Evolutionary conservation across 176 grass and related monocot genomes (phyloP).

Genomic region (Oropetium thomaeum): DNA sequence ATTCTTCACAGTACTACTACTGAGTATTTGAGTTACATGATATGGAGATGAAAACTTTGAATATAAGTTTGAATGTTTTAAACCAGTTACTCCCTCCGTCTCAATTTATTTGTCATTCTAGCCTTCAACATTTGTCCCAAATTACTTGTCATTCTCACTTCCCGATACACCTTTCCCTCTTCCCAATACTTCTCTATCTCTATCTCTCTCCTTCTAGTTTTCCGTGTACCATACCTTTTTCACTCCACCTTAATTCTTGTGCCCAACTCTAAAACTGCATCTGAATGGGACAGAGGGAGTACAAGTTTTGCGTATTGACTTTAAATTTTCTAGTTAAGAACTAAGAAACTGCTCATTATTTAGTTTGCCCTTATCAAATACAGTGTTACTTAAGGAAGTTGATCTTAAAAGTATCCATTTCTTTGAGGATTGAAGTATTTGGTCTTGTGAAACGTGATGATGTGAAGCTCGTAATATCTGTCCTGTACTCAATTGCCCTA

Average conservation of each 20-base stretch:
- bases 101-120: no score
- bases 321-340: neutral
- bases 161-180: no score
- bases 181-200: no score
- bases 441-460: neutral
- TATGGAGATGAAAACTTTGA: neutral
- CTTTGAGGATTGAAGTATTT: neutral
- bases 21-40: neutral
- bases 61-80: neutral
- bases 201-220: no score
- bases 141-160: no score
- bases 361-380: neutral
- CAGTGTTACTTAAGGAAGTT: slow-evolving; percentile 11
- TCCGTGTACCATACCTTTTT: no score
- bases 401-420: slow-evolving; percentile 18
- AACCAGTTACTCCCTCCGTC: no score
- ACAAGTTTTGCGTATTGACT: neutral
- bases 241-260: no score
- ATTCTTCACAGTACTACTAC: neutral
- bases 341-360: neutral
- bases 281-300: no score
- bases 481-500: neutral
- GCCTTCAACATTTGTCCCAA: no score
- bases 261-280: no score
- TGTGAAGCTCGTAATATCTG: neutral